Evolutionary conservation across 2,329 filamentous ascomycete genomes (phyloP).

Genomic region (Paradendryphiella salina): DNA sequence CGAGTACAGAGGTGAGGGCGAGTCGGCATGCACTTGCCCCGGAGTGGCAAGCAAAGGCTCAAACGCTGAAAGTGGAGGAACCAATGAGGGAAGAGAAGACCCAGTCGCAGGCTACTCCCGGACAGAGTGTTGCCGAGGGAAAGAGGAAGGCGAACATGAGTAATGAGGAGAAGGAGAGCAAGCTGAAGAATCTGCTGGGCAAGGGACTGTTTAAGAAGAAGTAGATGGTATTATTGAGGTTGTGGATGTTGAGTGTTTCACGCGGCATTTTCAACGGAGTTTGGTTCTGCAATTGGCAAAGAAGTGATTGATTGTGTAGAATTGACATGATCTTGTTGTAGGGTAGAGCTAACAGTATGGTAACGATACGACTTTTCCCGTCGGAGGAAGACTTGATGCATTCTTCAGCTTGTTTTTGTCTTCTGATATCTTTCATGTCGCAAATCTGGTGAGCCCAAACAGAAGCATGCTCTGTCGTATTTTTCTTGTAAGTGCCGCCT

Average conservation of each 20-base stretch:
- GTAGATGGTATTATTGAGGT: slow-evolving; percentile 1
- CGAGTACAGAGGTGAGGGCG: slow-evolving; percentile 59
- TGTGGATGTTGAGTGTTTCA: not conserved
- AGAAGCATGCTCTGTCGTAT: too few relatives aligned
- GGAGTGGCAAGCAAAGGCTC: slow-evolving; percentile 63
- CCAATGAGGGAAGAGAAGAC: slow-evolving; percentile 26
- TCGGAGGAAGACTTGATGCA: too few relatives aligned
- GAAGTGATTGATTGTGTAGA: not conserved
- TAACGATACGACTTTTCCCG: too few relatives aligned
- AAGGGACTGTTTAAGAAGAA: slow-evolving; percentile 44
- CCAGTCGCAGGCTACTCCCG: slow-evolving; percentile 8
- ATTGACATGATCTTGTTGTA: not conserved
- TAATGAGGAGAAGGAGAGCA: slow-evolving; percentile 46
- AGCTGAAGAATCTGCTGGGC: slow-evolving; percentile 46
- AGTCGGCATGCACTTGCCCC: slow-evolving; percentile 61
- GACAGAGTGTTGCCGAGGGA: slow-evolving; percentile 31
- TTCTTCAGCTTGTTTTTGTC: too few relatives aligned
- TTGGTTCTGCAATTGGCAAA: not conserved
- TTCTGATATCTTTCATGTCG: not conserved
- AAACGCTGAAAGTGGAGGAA: slow-evolving; percentile 67
- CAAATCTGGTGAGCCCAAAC: not conserved
- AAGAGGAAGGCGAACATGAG: slow-evolving; percentile 41
- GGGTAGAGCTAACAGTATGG: too few relatives aligned
- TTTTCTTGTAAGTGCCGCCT: too few relatives aligned
- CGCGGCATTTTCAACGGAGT: not conserved